Evolutionary conservation across 441 rosid species (phyloP).

Genomic region (Bruguiera hainesii): DNA sequence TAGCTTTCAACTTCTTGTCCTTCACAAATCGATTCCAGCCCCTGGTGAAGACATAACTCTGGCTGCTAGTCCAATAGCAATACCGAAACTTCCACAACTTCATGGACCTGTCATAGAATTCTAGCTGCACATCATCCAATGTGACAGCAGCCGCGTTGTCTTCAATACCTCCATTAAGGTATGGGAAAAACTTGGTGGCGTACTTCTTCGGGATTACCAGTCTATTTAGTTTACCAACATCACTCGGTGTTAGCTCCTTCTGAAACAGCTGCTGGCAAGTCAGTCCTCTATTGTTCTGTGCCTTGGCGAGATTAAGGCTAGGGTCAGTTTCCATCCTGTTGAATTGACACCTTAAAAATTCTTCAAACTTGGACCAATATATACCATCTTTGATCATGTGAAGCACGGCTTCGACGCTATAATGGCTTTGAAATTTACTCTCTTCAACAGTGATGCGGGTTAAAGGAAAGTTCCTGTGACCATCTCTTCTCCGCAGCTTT

Average conservation of each 20-base stretch:
- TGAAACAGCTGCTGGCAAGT: conserved; percentile 49
- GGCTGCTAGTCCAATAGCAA: conserved; percentile 65
- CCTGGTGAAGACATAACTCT: conserved; percentile 57
- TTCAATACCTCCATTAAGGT: conserved; percentile 12
- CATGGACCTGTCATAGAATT: conserved; percentile 49
- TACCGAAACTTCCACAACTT: conserved; percentile 59
- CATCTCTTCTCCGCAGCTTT: conserved; percentile 43
- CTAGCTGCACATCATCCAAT: conserved; percentile 27
- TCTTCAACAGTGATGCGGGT: conserved; percentile 31
- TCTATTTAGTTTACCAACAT: conserved; percentile 84
- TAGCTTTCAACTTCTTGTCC: conserved; percentile 41
- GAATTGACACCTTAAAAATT: conserved; percentile 22
- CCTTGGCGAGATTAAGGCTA: conserved; percentile 15
- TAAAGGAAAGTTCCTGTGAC: conserved; percentile 39
- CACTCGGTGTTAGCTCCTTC: conserved; percentile 80
- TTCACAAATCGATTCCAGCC: conserved; percentile 62
- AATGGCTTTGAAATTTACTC: conserved; percentile 37
- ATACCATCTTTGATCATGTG: conserved; percentile 54
- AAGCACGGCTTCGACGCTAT: conserved; percentile 38
- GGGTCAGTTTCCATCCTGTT: conserved; percentile 16
- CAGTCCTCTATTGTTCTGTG: conserved; percentile 15
- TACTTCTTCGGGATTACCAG: conserved; percentile 77
- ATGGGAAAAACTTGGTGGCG: conserved; percentile 59
- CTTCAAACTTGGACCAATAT: conserved; percentile 39
- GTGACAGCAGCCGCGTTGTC: conserved; percentile 5